These are phyloP conservation scores for Mucor plumbeus DNA, from an alignment of 371 early-diverging fungal genomes.

Conservation along the genomic window DNA sequence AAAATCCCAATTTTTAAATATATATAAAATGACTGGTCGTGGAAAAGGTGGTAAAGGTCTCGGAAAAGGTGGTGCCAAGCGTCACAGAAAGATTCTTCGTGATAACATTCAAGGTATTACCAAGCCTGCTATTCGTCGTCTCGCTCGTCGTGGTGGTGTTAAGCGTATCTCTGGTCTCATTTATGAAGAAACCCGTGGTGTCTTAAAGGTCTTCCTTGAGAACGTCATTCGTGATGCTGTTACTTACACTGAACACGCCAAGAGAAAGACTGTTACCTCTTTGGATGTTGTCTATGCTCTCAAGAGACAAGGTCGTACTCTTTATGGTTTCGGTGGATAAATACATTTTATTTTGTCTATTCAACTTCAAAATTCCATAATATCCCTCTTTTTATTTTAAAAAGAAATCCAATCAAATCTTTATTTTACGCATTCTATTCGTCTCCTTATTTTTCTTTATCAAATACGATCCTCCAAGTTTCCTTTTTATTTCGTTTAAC, in stretches of 20 bases:
- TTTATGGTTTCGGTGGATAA: constrained; percentile 62
- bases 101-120: constrained; percentile 99
- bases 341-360: neutral
- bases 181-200: constrained; percentile 98
- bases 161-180: constrained; percentile 99
- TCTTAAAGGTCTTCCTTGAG: constrained; percentile 98
- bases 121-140: constrained; percentile 99
- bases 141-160: constrained; percentile 99
- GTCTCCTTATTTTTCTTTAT: constrained; percentile 16
- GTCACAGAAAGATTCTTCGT: constrained; percentile 99
- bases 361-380: constrained; percentile 3
- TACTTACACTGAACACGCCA: constrained; percentile 99
- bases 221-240: constrained; percentile 98
- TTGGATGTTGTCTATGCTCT: constrained; percentile 94
- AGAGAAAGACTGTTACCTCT: constrained; percentile 98
- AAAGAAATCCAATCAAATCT: constrained; percentile 6
- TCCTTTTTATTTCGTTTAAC: neutral
- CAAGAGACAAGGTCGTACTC: constrained; percentile 98
- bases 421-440: constrained; percentile 9
- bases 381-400: constrained; percentile 10
- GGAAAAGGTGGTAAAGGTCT: constrained; percentile 98
- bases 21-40: constrained; percentile 81
- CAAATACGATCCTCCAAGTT: constrained; percentile 12
- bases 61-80: constrained; percentile 98
- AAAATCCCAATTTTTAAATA: constrained; percentile 14